These are phyloP conservation scores for Aspergillus terreus DNA, from an alignment of 2,329 filamentous ascomycete species.

Conservation along the genomic window DNA sequence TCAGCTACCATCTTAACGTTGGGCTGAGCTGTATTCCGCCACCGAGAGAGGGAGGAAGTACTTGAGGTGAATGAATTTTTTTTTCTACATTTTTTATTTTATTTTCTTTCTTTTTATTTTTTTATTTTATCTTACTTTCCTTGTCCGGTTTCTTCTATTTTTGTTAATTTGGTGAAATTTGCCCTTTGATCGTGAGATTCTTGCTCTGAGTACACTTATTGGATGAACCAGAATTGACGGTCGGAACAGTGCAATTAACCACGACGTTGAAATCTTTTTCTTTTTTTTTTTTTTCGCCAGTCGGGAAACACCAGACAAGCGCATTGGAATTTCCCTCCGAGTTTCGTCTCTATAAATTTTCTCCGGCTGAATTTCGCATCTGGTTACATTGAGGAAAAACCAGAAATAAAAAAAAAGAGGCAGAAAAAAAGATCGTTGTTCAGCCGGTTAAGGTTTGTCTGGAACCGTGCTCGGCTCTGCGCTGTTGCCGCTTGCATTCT, in stretches of 20 bases:
- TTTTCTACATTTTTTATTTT: slow-evolving; percentile 3
- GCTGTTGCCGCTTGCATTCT: slow-evolving; percentile 34
- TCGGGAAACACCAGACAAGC: too few species aligned
- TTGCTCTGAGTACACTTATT: slow-evolving; percentile 5
- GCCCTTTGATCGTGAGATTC: neutral
- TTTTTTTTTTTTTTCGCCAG: too few species aligned
- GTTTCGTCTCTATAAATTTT: neutral
- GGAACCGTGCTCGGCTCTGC: slow-evolving; percentile 26
- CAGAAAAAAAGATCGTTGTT: neutral
- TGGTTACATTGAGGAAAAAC: neutral
- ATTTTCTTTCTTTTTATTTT: neutral
- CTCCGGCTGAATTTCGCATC: neutral
- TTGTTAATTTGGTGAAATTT: slow-evolving; percentile 1
- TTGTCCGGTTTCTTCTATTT: slow-evolving; percentile 1
- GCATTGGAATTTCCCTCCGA: too few species aligned
- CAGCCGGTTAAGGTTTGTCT: slow-evolving; percentile 26
- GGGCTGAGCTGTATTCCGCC: slow-evolving; percentile 18
- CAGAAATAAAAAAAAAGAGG: neutral
- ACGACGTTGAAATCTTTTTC: neutral
- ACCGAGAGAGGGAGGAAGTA: slow-evolving; percentile 4
- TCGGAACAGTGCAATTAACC: slow-evolving; percentile 2
- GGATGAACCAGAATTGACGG: slow-evolving; percentile 8
- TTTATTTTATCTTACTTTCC: neutral
- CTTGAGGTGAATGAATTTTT: slow-evolving; percentile 6
- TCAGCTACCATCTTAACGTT: slow-evolving; percentile 23